Evolutionary conservation across 345 rosid genomes (phyloP), one percentile per base, ranked within the genome.

Genomic region (Salix udensis): DNA sequence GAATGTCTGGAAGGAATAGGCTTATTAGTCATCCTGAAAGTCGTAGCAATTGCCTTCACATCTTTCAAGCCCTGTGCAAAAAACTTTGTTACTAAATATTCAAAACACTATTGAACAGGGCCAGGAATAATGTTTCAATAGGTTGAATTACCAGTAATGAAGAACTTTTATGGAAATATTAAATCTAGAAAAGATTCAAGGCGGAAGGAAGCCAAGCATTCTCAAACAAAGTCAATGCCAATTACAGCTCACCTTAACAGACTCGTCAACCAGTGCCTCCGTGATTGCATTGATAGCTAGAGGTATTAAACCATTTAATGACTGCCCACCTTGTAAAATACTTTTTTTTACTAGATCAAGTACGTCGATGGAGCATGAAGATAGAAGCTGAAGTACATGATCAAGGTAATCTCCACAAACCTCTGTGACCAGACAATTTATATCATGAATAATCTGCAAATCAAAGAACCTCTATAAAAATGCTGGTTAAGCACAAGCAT

Each of bases 1-100:
- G 99, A 94, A 85, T 94, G 97, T 79, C 94, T 86, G 46, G 86
- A 88, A 65, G 98, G 99, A 83, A 90, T 91, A 78, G 97, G 99
- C 77, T 96, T 96, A 79, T 89, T 92, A 31, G 97, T 87, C 97
- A 96, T 91, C 86, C 95, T 90, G 85, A 86, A 96, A 67, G 96
- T 94, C 69, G 98, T 89, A 31, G 94, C 87, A 84, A 94, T 94
- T 77, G 95, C 98, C 80, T 88, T 92, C 75, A 94, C 84, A 76
- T 93, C 97, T 82, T 91, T 91, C 87, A 94, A 79, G 77, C 88
- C 97, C 97, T 96, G 73, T 76, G 48, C 37, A 74, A 72, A 72
- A 14, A 67, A 14, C 16, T 14, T 14, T 4, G 34, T 46, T 19
- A 67, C 44, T 67, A 14, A 78, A 37, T 28, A 39, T 76, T 34